Percentiles rank a stretch among this genome's conserved stretches.
Evolutionary conservation across 1,284 basidiomycete genomes (phyloP).

Genomic region (Rhodofomes roseus): DNA sequence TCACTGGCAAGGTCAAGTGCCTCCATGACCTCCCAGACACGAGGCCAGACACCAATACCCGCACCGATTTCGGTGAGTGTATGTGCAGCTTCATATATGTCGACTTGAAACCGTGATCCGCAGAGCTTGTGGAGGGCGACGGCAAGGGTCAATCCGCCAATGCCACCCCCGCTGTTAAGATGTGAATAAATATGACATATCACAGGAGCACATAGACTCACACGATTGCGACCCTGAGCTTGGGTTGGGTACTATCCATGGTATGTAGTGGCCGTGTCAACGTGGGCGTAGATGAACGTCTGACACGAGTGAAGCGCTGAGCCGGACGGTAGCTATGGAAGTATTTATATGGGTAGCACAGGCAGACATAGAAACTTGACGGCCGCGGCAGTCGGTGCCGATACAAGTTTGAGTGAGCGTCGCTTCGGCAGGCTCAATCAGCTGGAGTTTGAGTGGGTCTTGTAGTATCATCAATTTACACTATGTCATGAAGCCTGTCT

Average conservation of each 20-base stretch:
- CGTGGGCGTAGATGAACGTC: too few relatives aligned
- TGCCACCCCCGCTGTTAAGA: constrained; percentile 31
- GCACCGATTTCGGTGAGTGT: constrained; percentile 34
- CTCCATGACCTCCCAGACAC: constrained; percentile 30
- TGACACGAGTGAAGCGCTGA: too few relatives aligned
- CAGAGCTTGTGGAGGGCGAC: constrained; percentile 30
- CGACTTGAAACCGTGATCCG: constrained; percentile 27
- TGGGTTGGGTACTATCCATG: not conserved
- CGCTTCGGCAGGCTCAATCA: too few relatives aligned
- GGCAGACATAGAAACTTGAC: too few relatives aligned
- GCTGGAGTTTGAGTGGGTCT: too few relatives aligned
- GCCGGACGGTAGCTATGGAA: too few relatives aligned
- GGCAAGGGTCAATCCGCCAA: constrained; percentile 37
- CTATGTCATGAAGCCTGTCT: too few relatives aligned
- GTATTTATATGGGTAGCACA: too few relatives aligned
- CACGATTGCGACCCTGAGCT: not conserved
- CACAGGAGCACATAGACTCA: not conserved
- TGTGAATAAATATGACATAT: not conserved
- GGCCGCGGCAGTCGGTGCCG: too few relatives aligned
- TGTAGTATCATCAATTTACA: too few relatives aligned
- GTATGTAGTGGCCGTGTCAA: too few relatives aligned
- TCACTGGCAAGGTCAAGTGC: constrained; percentile 16
- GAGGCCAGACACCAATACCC: constrained; percentile 34
- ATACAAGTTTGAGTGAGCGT: too few relatives aligned
- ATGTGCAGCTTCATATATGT: constrained; percentile 36